These are phyloP conservation scores for Eragrostis nindensis DNA, from an alignment of 176 grass and related monocot genomes.

Conservation along the genomic window DNA sequence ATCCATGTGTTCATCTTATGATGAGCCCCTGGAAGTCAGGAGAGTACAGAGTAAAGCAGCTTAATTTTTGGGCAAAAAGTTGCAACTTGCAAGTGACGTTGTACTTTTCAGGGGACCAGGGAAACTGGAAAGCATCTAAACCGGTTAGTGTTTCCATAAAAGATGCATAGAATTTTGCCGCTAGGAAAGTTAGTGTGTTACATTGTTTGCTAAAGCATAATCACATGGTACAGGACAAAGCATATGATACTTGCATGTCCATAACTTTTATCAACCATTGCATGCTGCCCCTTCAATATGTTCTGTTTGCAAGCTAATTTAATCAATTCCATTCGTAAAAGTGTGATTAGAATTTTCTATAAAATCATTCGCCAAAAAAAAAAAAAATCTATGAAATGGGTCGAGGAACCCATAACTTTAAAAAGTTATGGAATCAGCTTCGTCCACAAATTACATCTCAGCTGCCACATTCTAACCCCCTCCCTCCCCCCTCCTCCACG, in stretches of 20 bases:
- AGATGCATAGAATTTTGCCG: background rate
- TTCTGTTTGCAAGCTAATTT: slow-evolving; percentile 32
- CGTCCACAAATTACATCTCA: slow-evolving; percentile 24
- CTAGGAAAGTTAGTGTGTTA: slow-evolving; percentile 23
- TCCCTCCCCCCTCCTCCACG: too few species aligned
- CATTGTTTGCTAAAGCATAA: too few species aligned
- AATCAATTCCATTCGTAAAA: background rate
- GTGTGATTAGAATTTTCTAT: slow-evolving; percentile 10
- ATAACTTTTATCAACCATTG: slow-evolving; percentile 27
- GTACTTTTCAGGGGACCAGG: slow-evolving; percentile 45
- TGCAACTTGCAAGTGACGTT: slow-evolving; percentile 26
- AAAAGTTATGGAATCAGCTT: background rate
- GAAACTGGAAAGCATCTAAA: slow-evolving; percentile 25
- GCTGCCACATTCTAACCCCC: slow-evolving; percentile 1
- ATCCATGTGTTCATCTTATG: slow-evolving; percentile 62
- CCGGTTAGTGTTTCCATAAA: background rate
- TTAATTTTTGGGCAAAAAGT: slow-evolving; percentile 29
- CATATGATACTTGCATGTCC: slow-evolving; percentile 14
- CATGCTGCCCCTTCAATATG: slow-evolving; percentile 4
- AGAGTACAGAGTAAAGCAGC: slow-evolving; percentile 31
- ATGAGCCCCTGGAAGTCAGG: slow-evolving; percentile 49
- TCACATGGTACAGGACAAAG: slow-evolving; percentile 26
- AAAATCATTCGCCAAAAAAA: too few species aligned
- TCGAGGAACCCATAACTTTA: background rate
- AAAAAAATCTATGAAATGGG: too few species aligned